These are phyloP conservation scores for Pyrenophora graminea DNA, from an alignment of 2,329 filamentous ascomycete species.

Conservation along the genomic window DNA sequence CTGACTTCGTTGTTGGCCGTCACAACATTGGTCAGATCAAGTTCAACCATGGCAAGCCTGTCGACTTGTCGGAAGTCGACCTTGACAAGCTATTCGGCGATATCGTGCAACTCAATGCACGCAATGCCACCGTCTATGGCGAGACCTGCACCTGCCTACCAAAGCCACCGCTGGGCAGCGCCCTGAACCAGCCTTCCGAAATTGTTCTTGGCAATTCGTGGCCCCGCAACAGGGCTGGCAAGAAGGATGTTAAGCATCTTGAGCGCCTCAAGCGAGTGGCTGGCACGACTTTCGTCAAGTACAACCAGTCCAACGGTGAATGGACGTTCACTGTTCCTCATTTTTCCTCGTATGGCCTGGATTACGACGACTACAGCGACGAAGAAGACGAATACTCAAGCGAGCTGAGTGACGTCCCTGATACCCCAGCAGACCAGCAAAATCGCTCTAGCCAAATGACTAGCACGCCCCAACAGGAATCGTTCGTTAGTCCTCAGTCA, in stretches of 20 bases:
- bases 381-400: constrained; percentile 60
- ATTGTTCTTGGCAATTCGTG: constrained; percentile 92
- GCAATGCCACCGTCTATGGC: constrained; percentile 86
- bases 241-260: constrained; percentile 78
- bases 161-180: constrained; percentile 84
- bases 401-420: constrained; percentile 47
- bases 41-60: constrained; percentile 63
- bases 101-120: constrained; percentile 75
- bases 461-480: constrained; percentile 42
- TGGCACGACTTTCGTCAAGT: constrained; percentile 81
- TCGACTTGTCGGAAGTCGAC: constrained; percentile 80
- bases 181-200: constrained; percentile 86
- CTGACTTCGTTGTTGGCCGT: constrained; percentile 80
- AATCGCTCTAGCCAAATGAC: constrained; percentile 41
- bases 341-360: constrained; percentile 92
- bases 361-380: constrained; percentile 67
- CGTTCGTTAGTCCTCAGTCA: constrained; percentile 42
- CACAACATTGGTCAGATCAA: constrained; percentile 78
- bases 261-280: constrained; percentile 76
- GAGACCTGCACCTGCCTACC: constrained; percentile 52
- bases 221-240: constrained; percentile 74
- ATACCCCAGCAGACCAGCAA: constrained; percentile 50
- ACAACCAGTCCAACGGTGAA: constrained; percentile 76
- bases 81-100: constrained; percentile 77
- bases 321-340: constrained; percentile 96